Percentiles rank a stretch among this genome's conserved stretches.
These are phyloP conservation scores for Diplosphaera chodatii DNA, from an alignment of 139 green algal genomes.

Conservation along the genomic window DNA sequence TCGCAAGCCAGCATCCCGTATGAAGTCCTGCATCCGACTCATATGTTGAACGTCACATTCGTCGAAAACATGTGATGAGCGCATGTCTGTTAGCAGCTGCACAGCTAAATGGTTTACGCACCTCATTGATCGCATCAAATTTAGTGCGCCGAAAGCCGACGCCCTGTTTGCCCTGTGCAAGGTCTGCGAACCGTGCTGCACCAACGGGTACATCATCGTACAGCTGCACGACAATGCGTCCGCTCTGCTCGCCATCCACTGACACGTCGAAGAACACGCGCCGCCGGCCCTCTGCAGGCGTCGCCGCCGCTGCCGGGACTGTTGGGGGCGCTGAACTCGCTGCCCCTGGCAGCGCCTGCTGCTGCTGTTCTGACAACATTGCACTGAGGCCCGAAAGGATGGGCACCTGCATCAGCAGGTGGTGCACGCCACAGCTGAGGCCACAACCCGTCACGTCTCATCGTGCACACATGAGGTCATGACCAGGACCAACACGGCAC, in stretches of 20 bases:
- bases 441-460: no score
- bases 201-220: slow-evolving; percentile 30
- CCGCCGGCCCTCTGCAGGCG: background rate
- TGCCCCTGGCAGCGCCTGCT: background rate
- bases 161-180: slow-evolving; percentile 39
- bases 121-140: slow-evolving; percentile 33
- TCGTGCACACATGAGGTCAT: no score
- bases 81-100: no score
- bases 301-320: background rate
- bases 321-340: background rate
- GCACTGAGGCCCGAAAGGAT: background rate
- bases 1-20: background rate
- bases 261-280: background rate
- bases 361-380: background rate
- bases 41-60: no score
- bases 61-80: no score
- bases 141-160: slow-evolving; percentile 38
- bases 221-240: slow-evolving; percentile 37
- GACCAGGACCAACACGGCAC: no score
- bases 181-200: slow-evolving; percentile 28
- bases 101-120: background rate
- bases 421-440: no score
- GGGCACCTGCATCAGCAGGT: background rate
- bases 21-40: slow-evolving; percentile 2
- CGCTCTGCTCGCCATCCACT: background rate